These are phyloP conservation scores for Penicillium desertorum DNA, from an alignment of 495 filamentous ascomycete species.

Conservation along the genomic window DNA sequence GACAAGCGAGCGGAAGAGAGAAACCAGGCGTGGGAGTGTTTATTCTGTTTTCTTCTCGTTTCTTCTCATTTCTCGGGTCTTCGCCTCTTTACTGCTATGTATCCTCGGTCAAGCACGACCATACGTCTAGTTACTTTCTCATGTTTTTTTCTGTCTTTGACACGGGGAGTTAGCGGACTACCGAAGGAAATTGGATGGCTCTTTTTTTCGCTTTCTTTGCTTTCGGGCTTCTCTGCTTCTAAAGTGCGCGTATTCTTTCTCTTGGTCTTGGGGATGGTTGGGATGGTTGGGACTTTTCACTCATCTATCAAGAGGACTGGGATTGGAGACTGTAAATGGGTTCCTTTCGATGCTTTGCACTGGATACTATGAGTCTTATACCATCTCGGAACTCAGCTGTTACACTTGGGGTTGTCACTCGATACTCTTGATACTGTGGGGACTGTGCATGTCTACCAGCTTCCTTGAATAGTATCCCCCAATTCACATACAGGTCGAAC, in stretches of 20 bases:
- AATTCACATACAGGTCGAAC: not conserved
- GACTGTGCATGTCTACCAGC: not conserved
- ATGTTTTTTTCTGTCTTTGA: conserved; percentile 13
- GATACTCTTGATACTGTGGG: not conserved
- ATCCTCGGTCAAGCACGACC: conserved; percentile 2
- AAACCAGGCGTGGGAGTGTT: not conserved
- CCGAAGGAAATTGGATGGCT: conserved; percentile 21
- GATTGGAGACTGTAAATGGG: not conserved
- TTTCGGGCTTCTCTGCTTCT: not conserved
- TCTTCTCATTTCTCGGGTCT: not conserved
- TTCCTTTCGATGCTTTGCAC: not conserved
- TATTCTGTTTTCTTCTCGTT: not conserved
- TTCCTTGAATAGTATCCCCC: not conserved
- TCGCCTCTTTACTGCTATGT: conserved; percentile 1
- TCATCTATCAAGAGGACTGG: not conserved
- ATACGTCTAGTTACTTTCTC: conserved; percentile 8
- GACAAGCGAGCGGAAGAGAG: not conserved
- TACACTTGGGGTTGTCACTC: not conserved
- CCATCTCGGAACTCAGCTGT: not conserved
- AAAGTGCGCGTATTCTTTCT: not conserved
- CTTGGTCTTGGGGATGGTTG: not conserved
- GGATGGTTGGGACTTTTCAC: not conserved
- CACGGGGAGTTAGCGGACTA: conserved; percentile 27
- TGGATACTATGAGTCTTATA: not conserved
- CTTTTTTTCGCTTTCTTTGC: conserved; percentile 12